These are phyloP conservation scores for Trichoderma atrobrunneum DNA, from an alignment of 2,329 filamentous ascomycete species.

Conservation along the genomic window DNA sequence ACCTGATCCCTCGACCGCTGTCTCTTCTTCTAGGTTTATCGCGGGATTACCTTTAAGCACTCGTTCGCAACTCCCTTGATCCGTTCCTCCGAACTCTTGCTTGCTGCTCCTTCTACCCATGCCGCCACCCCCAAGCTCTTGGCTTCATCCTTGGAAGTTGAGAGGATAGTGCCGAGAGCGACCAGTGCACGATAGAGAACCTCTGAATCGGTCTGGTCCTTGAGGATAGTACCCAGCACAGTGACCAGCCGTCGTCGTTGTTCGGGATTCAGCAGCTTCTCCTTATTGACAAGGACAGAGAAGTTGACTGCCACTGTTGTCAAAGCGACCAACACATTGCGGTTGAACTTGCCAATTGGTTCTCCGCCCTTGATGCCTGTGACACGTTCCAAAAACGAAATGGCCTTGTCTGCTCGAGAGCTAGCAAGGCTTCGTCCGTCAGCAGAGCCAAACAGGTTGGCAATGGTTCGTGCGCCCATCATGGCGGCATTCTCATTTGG, in stretches of 20 bases:
- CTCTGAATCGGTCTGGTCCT: slow-evolving; percentile 71
- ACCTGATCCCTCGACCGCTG: not conserved
- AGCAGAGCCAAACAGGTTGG: slow-evolving; percentile 77
- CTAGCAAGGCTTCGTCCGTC: slow-evolving; percentile 66
- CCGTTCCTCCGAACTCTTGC: slow-evolving; percentile 44
- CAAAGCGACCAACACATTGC: slow-evolving; percentile 78
- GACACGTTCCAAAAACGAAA: slow-evolving; percentile 62
- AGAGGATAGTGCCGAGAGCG: slow-evolving; percentile 72
- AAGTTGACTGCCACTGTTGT: slow-evolving; percentile 84
- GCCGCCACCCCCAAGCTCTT: slow-evolving; percentile 41
- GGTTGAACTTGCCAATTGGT: slow-evolving; percentile 58
- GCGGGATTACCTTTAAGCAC: slow-evolving; percentile 37
- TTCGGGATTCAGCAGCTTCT: slow-evolving; percentile 38
- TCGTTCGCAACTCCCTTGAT: slow-evolving; percentile 49
- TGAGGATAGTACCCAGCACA: slow-evolving; percentile 61
- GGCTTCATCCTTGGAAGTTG: slow-evolving; percentile 45
- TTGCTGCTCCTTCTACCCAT: slow-evolving; percentile 44
- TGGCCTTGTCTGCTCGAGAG: slow-evolving; percentile 55
- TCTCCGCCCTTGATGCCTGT: slow-evolving; percentile 49
- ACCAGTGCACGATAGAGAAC: slow-evolving; percentile 80
- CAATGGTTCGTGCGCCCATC: slow-evolving; percentile 77
- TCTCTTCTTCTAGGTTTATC: not conserved
- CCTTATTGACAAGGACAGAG: slow-evolving; percentile 62
- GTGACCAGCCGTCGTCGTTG: slow-evolving; percentile 50
- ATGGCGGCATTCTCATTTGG: slow-evolving; percentile 78